Evolutionary conservation across 352 stramenopile species (phyloP), one percentile per base, ranked within the genome.

Genomic region (Phytophthora podocarpi): DNA sequence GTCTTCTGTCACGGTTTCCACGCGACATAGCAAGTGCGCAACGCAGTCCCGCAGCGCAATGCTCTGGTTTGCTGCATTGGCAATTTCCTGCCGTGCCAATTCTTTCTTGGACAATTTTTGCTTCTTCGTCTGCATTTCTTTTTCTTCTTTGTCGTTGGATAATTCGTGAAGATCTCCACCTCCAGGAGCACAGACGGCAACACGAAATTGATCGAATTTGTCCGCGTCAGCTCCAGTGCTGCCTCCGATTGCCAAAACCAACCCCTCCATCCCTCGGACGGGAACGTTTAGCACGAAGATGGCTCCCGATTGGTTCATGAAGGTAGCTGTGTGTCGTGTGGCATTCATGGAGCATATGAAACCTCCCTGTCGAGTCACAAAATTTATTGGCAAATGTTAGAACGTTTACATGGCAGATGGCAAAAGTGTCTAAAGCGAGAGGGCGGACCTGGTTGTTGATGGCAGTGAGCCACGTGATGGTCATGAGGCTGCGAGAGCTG

Each of bases 321-420:
- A 87, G 15, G 42, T 57, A 1, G 83, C 82, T 15, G 83, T 90
- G 64, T 93, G 68, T 16, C 87, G 70, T 20, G 82, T 74, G 40
- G 70, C 67, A 41, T 96, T 93, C 50, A 96, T 67, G n/a, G 87
- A 93, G 65, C 85, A 92, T 26, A 96, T 67, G 35, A 95, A 93
- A 21, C 74, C 80, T 42, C 80, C 84, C 76, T 93, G 39, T 10
- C n/a, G 32, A 48, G 26, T 18, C 3, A 7, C 24, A 31, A 57
- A 36, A 20, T 5, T 23, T 15, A 57, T 27, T 15, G 12, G 4
- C 21, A 65, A 43, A n/a, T 43, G 43, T 26, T 37, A 43, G 35
- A 28, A 21, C 15, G 20, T 41, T 9, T 55, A n/a, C 32, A 41
- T 16, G 27, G 24, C 27, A 52, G 13, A 40, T 51, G 41, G 30